phyloP scores from a whole-genome alignment of 164 flowering plant species.

The Magnolia officinalis region DNA sequence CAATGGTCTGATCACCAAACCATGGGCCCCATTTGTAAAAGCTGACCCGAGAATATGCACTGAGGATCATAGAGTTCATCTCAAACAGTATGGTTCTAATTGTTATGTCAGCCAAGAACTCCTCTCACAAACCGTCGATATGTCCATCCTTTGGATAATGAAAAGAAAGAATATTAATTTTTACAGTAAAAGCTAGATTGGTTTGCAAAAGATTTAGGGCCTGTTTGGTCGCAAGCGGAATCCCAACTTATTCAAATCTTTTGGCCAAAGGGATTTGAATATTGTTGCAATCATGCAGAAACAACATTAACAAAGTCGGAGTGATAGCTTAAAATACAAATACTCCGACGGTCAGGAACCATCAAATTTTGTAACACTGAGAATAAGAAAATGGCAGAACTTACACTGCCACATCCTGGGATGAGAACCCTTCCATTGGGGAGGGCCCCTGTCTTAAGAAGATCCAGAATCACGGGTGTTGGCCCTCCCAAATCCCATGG shows the following conservation, averaged over 20 bases:
- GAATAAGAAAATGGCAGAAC: slow-evolving; percentile 6
- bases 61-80: no score
- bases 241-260: no score
- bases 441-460: slow-evolving; percentile 47
- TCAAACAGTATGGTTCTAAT: no score
- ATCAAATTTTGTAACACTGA: background rate
- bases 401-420: slow-evolving; percentile 88
- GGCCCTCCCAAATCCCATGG: slow-evolving; percentile 85
- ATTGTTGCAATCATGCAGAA: background rate
- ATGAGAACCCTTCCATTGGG: slow-evolving; percentile 71
- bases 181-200: no score
- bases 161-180: no score
- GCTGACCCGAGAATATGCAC: background rate
- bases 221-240: no score
- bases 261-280: no score
- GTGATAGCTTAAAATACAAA: background rate
- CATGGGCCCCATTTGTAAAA: background rate
- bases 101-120: no score
- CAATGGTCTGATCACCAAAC: no score
- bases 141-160: no score
- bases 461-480: slow-evolving; percentile 65
- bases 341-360: background rate
- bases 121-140: no score
- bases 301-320: background rate
- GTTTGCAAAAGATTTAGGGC: no score